Evolutionary conservation across 1,284 basidiomycete species (phyloP).

Genomic region (Puccinia polysora): DNA sequence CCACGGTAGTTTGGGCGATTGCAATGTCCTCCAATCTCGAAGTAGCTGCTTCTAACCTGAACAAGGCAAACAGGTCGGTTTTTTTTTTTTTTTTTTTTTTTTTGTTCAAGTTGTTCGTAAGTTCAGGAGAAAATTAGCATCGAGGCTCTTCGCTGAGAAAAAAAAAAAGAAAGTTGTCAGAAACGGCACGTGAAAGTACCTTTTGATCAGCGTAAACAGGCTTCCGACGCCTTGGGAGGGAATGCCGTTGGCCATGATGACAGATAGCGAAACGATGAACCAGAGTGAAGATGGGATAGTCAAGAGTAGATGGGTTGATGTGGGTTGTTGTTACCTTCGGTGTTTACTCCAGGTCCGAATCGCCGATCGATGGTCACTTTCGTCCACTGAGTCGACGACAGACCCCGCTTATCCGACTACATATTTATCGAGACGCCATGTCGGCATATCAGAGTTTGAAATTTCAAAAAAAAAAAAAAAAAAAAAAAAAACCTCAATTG

Average conservation of each 20-base stretch:
- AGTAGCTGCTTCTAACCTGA: conserved; percentile 81
- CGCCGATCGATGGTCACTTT: no score
- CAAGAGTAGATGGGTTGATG: neutral
- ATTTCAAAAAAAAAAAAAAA: no score
- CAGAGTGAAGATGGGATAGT: neutral
- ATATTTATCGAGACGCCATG: no score
- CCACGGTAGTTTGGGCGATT: conserved; percentile 55
- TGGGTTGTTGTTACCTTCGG: no score
- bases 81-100: neutral
- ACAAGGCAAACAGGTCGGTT: conserved; percentile 25
- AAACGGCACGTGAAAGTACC: neutral
- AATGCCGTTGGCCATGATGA: conserved; percentile 36
- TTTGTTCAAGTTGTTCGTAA: neutral
- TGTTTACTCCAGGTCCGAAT: no score
- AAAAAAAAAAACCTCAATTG: no score
- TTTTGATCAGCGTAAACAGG: conserved; percentile 41
- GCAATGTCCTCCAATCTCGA: conserved; percentile 90
- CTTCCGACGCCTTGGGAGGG: conserved; percentile 40
- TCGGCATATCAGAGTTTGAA: no score
- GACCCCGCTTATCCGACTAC: no score
- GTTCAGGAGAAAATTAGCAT: neutral
- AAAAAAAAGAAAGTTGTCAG: neutral
- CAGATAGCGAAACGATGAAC: neutral
- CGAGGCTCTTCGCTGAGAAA: neutral
- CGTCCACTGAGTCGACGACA: no score